Percentiles rank a stretch among this genome's conserved stretches.
phyloP scores from a whole-genome alignment of 495 filamentous ascomycete genomes.

The Aspergillus sparsus region DNA sequence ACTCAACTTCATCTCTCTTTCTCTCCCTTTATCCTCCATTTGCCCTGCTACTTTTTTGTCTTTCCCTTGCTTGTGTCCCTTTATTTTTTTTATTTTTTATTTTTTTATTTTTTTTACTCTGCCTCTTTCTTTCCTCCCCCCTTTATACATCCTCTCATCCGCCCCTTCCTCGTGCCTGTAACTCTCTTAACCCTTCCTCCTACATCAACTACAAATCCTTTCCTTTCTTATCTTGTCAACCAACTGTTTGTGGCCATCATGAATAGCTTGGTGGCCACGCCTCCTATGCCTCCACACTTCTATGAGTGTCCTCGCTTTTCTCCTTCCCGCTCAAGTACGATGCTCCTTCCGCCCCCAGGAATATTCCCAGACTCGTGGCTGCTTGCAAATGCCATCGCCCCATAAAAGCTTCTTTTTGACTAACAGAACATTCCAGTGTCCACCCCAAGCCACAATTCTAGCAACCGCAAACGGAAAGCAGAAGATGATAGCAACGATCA shows the following conservation, averaged over 20 bases:
- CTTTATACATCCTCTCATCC: too few relatives aligned
- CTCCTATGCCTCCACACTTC: slow-evolving; percentile 75
- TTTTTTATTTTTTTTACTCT: not conserved
- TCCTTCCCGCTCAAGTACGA: slow-evolving; percentile 68
- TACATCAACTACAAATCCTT: slow-evolving; percentile 15
- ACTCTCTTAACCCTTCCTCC: slow-evolving; percentile 21
- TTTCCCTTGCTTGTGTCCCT: slow-evolving; percentile 27
- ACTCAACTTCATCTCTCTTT: slow-evolving; percentile 32
- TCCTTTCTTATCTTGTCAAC: slow-evolving; percentile 32
- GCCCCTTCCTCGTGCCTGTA: slow-evolving; percentile 16
- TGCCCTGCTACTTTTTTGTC: slow-evolving; percentile 24
- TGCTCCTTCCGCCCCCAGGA: not conserved
- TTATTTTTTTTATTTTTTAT: slow-evolving; percentile 15
- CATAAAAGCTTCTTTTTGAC: slow-evolving; percentile 10
- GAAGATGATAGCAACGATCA: slow-evolving; percentile 69
- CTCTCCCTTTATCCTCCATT: slow-evolving; percentile 31
- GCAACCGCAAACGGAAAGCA: slow-evolving; percentile 81
- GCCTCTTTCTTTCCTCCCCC: slow-evolving; percentile 10
- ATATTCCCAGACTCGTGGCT: not conserved
- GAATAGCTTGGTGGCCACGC: slow-evolving; percentile 64
- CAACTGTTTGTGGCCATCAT: slow-evolving; percentile 51
- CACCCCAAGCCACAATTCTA: slow-evolving; percentile 51
- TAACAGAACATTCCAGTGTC: slow-evolving; percentile 50
- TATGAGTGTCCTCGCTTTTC: slow-evolving; percentile 71
- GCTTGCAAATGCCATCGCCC: not conserved